Percentiles rank a stretch among this genome's conserved stretches.
Conservation (phyloP, 2,329 filamentous ascomycete genomes). For the Cercospora nicotianae region DNA sequence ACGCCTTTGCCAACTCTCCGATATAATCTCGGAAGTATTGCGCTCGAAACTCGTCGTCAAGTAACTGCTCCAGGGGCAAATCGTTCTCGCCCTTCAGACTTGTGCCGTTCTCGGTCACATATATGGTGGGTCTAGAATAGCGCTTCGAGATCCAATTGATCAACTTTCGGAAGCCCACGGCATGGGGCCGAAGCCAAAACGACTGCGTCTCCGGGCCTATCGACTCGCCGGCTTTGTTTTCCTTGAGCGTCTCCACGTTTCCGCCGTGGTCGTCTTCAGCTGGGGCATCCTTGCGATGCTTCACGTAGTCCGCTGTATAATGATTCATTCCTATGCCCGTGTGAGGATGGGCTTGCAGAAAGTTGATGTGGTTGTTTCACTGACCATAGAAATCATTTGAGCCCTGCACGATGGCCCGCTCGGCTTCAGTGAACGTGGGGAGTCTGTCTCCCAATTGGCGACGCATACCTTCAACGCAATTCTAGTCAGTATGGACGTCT, state of each 20-base stretch:
- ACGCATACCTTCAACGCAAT: slow-evolving; percentile 58
- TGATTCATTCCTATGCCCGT: slow-evolving; percentile 58
- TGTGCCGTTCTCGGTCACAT: slow-evolving; percentile 87
- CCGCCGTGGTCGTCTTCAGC: slow-evolving; percentile 69
- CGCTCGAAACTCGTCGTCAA: slow-evolving; percentile 79
- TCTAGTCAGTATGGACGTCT: slow-evolving; percentile 8
- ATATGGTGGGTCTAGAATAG: slow-evolving; percentile 75
- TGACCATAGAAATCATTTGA: slow-evolving; percentile 85
- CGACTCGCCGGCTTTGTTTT: slow-evolving; percentile 67
- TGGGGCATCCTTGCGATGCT: slow-evolving; percentile 61
- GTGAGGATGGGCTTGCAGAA: slow-evolving; percentile 2
- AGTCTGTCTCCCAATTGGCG: slow-evolving; percentile 77
- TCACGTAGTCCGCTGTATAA: slow-evolving; percentile 87
- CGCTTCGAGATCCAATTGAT: slow-evolving; percentile 75
- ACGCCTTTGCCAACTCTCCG: slow-evolving; percentile 71
- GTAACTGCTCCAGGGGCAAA: slow-evolving; percentile 65
- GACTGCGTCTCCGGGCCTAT: slow-evolving; percentile 83
- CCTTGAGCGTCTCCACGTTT: slow-evolving; percentile 69
- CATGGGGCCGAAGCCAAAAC: slow-evolving; percentile 75
- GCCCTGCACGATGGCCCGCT: slow-evolving; percentile 72
- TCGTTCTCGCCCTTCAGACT: slow-evolving; percentile 82
- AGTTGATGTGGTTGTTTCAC: slow-evolving; percentile 14
- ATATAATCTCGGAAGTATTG: slow-evolving; percentile 79
- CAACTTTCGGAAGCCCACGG: slow-evolving; percentile 74
- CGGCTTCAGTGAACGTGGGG: slow-evolving; percentile 71